These are phyloP conservation scores for Myxozyma nipponensis DNA, from an alignment of 805 yeast genomes.

Conservation along the genomic window DNA sequence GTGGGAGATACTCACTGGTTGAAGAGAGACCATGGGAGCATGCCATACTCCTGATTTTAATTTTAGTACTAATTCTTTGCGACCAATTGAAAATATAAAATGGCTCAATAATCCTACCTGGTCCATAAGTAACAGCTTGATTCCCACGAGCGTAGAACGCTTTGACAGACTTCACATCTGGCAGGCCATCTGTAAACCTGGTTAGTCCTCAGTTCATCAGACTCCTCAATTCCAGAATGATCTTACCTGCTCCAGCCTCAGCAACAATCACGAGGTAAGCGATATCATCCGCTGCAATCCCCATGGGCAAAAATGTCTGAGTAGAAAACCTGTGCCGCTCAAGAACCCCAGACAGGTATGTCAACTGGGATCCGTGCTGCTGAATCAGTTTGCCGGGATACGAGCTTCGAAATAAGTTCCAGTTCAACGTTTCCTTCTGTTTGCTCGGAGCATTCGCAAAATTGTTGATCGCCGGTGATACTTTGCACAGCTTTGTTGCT, in stretches of 20 bases:
- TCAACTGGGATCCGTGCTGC: conserved; percentile 11
- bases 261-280: conserved; percentile 85
- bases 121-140: conserved; percentile 67
- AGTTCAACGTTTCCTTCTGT: conserved; percentile 54
- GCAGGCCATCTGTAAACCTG: conserved; percentile 42
- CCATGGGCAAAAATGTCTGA: conserved; percentile 92
- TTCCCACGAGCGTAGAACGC: conserved; percentile 78
- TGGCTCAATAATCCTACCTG: conserved; percentile 11
- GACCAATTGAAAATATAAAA: neutral
- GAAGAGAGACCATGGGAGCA: conserved; percentile 90
- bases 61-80: too few species aligned
- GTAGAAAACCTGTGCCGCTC: conserved; percentile 89
- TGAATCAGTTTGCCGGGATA: conserved; percentile 63
- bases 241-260: conserved; percentile 39
- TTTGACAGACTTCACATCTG: conserved; percentile 55
- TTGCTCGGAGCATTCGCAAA: conserved; percentile 49
- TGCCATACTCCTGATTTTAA: conserved; percentile 67
- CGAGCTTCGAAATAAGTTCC: conserved; percentile 79
- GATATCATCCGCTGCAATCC: conserved; percentile 45
- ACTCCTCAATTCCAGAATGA: neutral
- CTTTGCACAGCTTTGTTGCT: conserved; percentile 70
- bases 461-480: conserved; percentile 60
- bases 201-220: conserved; percentile 33
- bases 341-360: conserved; percentile 60
- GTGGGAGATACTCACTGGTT: conserved; percentile 36